Evolutionary conservation across 2,329 filamentous ascomycete species (phyloP), one percentile per base, ranked within the genome.

Genomic region (Diaporthe ampelina): DNA sequence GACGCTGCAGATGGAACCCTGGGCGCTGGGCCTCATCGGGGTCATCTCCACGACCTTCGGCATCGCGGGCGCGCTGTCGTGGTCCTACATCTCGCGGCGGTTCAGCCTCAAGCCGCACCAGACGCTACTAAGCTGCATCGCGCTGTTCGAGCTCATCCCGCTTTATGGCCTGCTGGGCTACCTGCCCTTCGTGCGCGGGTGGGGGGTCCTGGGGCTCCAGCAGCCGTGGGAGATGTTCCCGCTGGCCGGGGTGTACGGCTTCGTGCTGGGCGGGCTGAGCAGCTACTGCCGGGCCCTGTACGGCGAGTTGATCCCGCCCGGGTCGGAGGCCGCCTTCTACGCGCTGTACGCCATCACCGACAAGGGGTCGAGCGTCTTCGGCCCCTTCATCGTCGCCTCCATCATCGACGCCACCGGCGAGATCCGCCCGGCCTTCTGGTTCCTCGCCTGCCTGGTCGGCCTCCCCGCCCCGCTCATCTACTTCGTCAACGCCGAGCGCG

Each of bases 141-240:
- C 89, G 17, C 86, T 99, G 8, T 98, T 99, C 79, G 95, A 98
- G 82, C 84, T 98, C 40, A 98, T 99, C 68, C 97, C 97, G 0
- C 80, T 98, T 0, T 99, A 99, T 80, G 96, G 95, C 0, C 87
- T 99, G 17, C 85, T 97, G 24, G 95, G 95, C 0, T 98, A 97
- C 80, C 88, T 98, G 21, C 95, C 95, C 0, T 91, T 94, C 9
- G 89, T 99, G 61, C 89, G 91, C 78, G 85, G 87, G 10, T 91
- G 93, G 83, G 95, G 95, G 0, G 91, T 94, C 7, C 85, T 95
- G 54, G 97, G 97, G 1, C 88, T 99, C n/a, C 95, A 98, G 82
- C 92, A 97, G 81, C 93, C 94, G 4, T 98, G 95, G 94, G 97
- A 99, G 79, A 98, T 99, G 94, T 98, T 97, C 79, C 94, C 94